A percentile compares a stretch with the other conserved stretches of the same genome.
Conservation (phyloP, 495 filamentous ascomycete genomes). For the Talaromyces borbonicus region DNA sequence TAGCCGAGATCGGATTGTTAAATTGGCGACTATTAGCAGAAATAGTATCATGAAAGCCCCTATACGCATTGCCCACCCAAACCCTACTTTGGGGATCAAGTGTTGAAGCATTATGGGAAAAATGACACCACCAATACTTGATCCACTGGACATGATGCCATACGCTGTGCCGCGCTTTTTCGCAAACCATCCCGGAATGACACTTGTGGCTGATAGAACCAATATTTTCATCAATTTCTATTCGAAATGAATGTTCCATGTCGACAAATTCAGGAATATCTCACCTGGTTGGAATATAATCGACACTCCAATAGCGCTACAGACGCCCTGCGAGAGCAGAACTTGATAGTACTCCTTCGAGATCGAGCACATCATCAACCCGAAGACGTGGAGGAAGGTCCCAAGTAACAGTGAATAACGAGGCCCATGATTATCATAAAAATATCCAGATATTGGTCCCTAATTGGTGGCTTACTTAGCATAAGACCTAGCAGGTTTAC, state of each 20-base stretch:
- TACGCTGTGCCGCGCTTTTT: slow-evolving; percentile 56
- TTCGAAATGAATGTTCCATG: not conserved
- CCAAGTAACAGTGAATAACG: slow-evolving; percentile 53
- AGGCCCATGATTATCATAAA: slow-evolving; percentile 71
- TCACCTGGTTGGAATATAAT: slow-evolving; percentile 49
- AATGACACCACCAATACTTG: slow-evolving; percentile 44
- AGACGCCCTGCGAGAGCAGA: slow-evolving; percentile 30
- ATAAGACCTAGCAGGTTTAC: not conserved
- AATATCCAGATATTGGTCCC: slow-evolving; percentile 53
- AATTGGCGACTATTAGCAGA: slow-evolving; percentile 51
- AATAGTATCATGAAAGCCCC: slow-evolving; percentile 57
- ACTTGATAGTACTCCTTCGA: slow-evolving; percentile 40
- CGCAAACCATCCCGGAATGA: slow-evolving; percentile 60
- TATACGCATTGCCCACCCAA: slow-evolving; percentile 63
- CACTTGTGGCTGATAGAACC: slow-evolving; percentile 32
- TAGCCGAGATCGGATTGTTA: slow-evolving; percentile 56
- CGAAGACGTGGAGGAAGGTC: slow-evolving; percentile 54
- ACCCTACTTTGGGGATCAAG: slow-evolving; percentile 54
- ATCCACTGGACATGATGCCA: slow-evolving; percentile 58
- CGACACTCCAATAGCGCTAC: slow-evolving; percentile 41
- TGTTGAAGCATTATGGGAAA: slow-evolving; percentile 58
- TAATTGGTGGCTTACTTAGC: slow-evolving; percentile 5
- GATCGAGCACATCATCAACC: slow-evolving; percentile 61
- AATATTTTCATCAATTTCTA: not conserved
- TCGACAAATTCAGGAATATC: not conserved